Conservation (phyloP, 371 early-diverging fungal genomes). For the Zychaea mexicana region DNA sequence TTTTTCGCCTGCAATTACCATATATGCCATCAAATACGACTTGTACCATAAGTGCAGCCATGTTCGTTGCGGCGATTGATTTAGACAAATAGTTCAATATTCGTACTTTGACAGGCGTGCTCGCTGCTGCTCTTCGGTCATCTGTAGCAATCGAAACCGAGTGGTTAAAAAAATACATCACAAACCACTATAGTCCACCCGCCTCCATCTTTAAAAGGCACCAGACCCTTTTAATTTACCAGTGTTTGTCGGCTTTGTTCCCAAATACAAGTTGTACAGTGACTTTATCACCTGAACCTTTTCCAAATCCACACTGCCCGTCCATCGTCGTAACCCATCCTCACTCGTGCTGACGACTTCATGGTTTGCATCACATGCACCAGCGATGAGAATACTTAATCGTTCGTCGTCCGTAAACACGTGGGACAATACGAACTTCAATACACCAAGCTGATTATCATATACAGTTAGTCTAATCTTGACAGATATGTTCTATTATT, state of each 20-base stretch:
- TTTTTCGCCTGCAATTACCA: no score
- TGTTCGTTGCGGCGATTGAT: constrained; percentile 67
- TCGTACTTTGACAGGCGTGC: constrained; percentile 61
- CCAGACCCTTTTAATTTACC: not conserved
- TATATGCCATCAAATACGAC: constrained; percentile 81
- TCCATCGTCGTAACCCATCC: constrained; percentile 68
- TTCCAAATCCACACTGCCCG: constrained; percentile 65
- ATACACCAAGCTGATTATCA: constrained; percentile 36
- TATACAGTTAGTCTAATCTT: not conserved
- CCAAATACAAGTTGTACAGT: constrained; percentile 70
- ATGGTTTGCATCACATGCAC: constrained; percentile 68
- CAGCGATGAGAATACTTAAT: constrained; percentile 63
- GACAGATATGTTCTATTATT: not conserved
- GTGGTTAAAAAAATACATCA: not conserved
- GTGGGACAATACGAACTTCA: constrained; percentile 40
- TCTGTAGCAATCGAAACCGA: constrained; percentile 6
- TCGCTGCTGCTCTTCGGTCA: constrained; percentile 41
- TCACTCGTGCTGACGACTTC: constrained; percentile 71
- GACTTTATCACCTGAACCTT: constrained; percentile 50
- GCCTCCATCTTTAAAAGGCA: not conserved
- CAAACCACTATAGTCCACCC: not conserved
- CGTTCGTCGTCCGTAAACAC: constrained; percentile 54
- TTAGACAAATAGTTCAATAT: constrained; percentile 65
- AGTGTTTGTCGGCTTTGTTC: constrained; percentile 30
- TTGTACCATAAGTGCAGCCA: constrained; percentile 69